Base-by-base conservation (phyloP, 345 rosid genomes). In the Eutrema heterophyllum region DNA sequence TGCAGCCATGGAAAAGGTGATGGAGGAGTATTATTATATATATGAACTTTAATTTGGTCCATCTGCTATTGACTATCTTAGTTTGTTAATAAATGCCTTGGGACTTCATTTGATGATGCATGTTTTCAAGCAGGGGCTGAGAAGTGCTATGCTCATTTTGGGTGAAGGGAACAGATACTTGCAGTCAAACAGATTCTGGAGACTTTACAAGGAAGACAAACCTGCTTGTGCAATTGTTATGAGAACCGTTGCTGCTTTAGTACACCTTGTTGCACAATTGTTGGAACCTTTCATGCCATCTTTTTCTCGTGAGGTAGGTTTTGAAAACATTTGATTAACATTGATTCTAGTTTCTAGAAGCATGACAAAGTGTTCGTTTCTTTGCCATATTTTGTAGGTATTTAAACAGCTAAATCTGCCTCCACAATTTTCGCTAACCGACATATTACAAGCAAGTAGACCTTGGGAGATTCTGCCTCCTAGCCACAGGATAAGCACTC, bases 221-320 rank as follows among this genome's bases (percentile, higher is more conserved):
- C 62, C 68, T 44, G 82, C 87, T 30, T 91, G 98, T 78, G 83
- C 84, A 32, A 75, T 91, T 75, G 95, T 94, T 58, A 84, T 89
- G 79, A 88, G 83, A 83, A 86, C 89, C 56, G 80, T 96, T 33
- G 85, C 79, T 33, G 98, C 97, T 46, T 81, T 94, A 58, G 92
- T 94, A 35, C 85, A 88, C 71, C 77, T 94, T 77, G 92, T 89
- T 14, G 98, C 93, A 30, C 85, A 87, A 66, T 76, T 94, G 63
- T 68, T 91, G 54, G 96, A 94, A 77, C 98, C 98, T 50, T 91
- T 89, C 76, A 89, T 94, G 83, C 98, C 97, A 14, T 89, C 98
- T 4, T 89, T 94, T 80, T 86, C 98, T 57, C 49, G 82, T 29
- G 90, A 88, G 96, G 96, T 75, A 29, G 4, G 5, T 29, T 29